Evolutionary conservation across 768 basidiomycete genomes (phyloP), one percentile per base, ranked within the genome.

Genomic region (Russula vinacea): DNA sequence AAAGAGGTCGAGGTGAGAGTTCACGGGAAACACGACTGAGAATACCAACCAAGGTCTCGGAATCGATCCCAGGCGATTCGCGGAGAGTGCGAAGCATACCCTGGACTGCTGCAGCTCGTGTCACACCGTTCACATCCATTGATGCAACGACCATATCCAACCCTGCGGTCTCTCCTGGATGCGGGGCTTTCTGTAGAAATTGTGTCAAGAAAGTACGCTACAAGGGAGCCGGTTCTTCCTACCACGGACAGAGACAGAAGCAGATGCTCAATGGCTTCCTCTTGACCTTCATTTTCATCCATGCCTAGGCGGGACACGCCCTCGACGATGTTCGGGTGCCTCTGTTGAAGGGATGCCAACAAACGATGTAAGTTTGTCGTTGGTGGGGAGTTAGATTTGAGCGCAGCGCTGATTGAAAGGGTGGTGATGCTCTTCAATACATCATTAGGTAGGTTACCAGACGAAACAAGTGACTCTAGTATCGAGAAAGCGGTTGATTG

Each of bases 281-380:
- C 78, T 32, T 62, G 67, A 24, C 67, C 69, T 14, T 71, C 72
- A 16, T 74, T 70, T 19, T 69, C 73, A 13, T 71, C 73, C 32
- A 77, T 70, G 5, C 80, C 58, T 3, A 74, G 71, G 6, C 81
- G 76, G 8, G 80, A 78, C 11, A 73, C 74, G 5, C 73, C 71
- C 35, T 79, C 78, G 54, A 91, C 76, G 3, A 82, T 66, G 0
- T 75, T 69, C 0, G 86, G 81, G 69, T 89, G 78, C 22, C 88
- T 84, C 68, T 92, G 92, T 58, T 88, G 82, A 13, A 92, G 72
- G 29, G 77, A 75, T 10, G 80, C 78, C 42, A 94, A 77, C 0
- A 90, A 70, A 16, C 44, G 65, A 16, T 68, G 69, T 11, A 58
- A 35, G n/a, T 51, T 61, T 13, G 39, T 5, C 11, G 59, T 55